Conservation (phyloP, 345 rosid species). For the Salix viminalis region DNA sequence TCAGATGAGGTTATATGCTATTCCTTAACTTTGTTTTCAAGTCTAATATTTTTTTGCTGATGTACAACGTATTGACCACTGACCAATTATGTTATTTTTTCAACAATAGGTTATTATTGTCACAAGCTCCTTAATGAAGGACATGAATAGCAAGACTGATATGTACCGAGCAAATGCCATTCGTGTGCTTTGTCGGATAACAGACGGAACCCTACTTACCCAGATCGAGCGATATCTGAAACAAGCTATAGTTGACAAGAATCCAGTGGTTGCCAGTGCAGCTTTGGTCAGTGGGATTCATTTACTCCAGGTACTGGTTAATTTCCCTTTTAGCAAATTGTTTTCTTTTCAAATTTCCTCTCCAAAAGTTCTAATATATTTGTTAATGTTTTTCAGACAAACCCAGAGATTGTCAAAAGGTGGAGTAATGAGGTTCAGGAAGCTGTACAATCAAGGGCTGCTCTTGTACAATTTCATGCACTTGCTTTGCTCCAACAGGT, state of each 20-base stretch:
- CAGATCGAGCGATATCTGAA: conserved; percentile 93
- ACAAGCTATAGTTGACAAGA: conserved; percentile 98
- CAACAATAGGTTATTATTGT: conserved; percentile 77
- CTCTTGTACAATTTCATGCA: conserved; percentile 98
- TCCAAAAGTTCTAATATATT: conserved; percentile 1
- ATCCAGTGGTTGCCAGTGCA: conserved; percentile 98
- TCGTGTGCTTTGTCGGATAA: conserved; percentile 92
- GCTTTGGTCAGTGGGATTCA: conserved; percentile 97
- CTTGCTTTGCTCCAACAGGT: conserved; percentile 90
- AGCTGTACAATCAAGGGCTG: conserved; percentile 95
- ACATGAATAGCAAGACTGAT: conserved; percentile 98
- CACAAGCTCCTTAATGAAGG: conserved; percentile 97
- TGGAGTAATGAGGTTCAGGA: conserved; percentile 99
- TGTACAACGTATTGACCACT: conserved; percentile 1
- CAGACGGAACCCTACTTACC: conserved; percentile 86
- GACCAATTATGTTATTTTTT: conserved; percentile 12
- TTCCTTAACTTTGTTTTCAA: neutral
- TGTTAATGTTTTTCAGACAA: conserved; percentile 13
- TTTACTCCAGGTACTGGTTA: conserved; percentile 66
- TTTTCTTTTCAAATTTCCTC: neutral
- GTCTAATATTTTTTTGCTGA: neutral
- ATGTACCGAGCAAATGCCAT: conserved; percentile 98
- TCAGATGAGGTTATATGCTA: conserved; percentile 80
- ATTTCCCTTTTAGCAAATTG: neutral
- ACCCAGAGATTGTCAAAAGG: conserved; percentile 68